Base-by-base conservation (phyloP, 805 yeast genomes). In the Candida sithepensis region DNA sequence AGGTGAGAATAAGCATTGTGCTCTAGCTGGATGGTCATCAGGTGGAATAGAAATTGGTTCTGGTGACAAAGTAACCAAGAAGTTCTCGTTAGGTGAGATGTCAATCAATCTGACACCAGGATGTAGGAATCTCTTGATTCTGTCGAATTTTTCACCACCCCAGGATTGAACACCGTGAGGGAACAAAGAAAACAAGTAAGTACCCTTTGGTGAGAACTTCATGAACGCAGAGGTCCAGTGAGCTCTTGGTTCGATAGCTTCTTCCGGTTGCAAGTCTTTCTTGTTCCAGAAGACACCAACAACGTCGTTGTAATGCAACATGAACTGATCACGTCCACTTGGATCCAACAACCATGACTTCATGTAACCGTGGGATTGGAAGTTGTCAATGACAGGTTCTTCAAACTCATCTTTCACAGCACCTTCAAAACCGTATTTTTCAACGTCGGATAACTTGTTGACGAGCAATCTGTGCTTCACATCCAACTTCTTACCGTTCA, bases 91-190 rank as follows among this genome's bases (percentile, higher is more conserved):
- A 50, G 98, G 97, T 41, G 97, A 89, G 61, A 94, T 86, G 66
- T 91, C 96, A 48, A 92, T 78, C 56, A 90, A 79, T 65, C 94
- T 80, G 41, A 90, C 97, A 62, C 88, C 88, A 49, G 88, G 91
- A 66, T 94, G 99, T 51, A 83, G 77, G 64, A 87, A 89, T 69
- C 89, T 84, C 59, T 77, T 81, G 58, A 89, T 73, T 59, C 86
- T 78, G 53, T 77, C 81, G 64, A 89, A 89, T 42, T 79, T 74
- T 46, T 79, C 78, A 52, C 98, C 97, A 64, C 98, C 99, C 96
- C 97, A 94, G 23, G 92, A 79, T 66, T 89, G 95, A 48, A 90
- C 82, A 75, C 98, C 98, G 70, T 88, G 96, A 44, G 89, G 89
- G 70, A 92, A 97, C 59, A 90, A 77, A 1, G 97, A 84, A 58